Evolutionary conservation across 148 eudicot species (phyloP).

Genomic region (Drosera capensis): DNA sequence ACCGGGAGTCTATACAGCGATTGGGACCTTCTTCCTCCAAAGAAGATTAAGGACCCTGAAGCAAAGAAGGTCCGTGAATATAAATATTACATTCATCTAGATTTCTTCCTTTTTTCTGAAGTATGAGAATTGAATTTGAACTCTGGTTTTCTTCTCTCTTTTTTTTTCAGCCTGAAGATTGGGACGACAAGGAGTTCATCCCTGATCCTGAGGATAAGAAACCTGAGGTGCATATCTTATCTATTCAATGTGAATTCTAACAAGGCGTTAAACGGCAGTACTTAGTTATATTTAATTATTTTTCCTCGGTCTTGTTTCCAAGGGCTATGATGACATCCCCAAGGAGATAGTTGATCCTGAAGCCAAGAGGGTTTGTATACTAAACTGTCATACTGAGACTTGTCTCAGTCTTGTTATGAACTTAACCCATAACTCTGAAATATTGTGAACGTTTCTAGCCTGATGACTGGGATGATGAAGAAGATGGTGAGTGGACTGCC

Average conservation of each 20-base stretch:
- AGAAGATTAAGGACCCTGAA: constrained; percentile 80
- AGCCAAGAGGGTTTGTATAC: constrained; percentile 62
- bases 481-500: constrained; percentile 98
- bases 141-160: too few species aligned
- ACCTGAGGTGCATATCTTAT: constrained; percentile 45
- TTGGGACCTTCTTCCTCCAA: constrained; percentile 83
- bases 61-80: constrained; percentile 66
- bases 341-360: constrained; percentile 78
- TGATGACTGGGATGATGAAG: constrained; percentile 99
- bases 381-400: neutral
- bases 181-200: constrained; percentile 94
- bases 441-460: constrained; percentile 42
- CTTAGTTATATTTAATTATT: too few species aligned
- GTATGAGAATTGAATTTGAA: too few species aligned
- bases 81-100: too few species aligned
- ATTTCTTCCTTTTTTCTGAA: too few species aligned
- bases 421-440: neutral
- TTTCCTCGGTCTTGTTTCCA: neutral
- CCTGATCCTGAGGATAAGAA: constrained; percentile 94
- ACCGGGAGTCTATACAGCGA: constrained; percentile 71
- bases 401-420: neutral
- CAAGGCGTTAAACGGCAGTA: neutral
- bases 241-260: neutral
- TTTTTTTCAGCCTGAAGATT: constrained; percentile 76
- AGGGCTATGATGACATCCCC: constrained; percentile 96